Evolutionary conservation across 2,329 filamentous ascomycete genomes (phyloP).

Genomic region (Whalleya microplaca): DNA sequence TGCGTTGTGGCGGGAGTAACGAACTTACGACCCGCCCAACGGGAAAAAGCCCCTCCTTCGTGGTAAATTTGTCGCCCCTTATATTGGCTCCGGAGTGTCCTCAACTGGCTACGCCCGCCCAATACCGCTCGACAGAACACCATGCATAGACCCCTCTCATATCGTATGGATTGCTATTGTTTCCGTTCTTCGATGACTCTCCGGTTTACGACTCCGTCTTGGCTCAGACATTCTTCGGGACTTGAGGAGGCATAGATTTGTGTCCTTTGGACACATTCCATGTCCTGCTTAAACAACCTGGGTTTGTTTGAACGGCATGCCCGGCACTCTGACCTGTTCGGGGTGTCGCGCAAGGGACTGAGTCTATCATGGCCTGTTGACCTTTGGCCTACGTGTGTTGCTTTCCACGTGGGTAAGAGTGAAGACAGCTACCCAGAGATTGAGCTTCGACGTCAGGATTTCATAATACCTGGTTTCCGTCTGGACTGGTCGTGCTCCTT

Average conservation of each 20-base stretch:
- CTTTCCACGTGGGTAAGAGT: slow-evolving; percentile 1
- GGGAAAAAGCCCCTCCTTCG: slow-evolving; percentile 25
- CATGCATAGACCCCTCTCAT: slow-evolving; percentile 35
- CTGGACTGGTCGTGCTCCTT: slow-evolving; percentile 25
- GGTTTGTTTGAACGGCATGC: slow-evolving; percentile 45
- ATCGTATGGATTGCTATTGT: slow-evolving; percentile 41
- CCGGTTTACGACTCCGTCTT: slow-evolving; percentile 41
- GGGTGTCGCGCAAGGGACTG: slow-evolving; percentile 36
- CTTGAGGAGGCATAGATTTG: slow-evolving; percentile 27
- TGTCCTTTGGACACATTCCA: slow-evolving; percentile 19
- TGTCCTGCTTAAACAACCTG: slow-evolving; percentile 16
- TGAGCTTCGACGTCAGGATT: slow-evolving; percentile 9
- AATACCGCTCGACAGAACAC: slow-evolving; percentile 27
- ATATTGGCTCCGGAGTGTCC: slow-evolving; percentile 28
- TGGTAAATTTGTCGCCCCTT: slow-evolving; percentile 28
- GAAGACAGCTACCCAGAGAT: slow-evolving; percentile 18
- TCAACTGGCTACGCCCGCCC: slow-evolving; percentile 24
- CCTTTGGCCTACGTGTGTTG: neutral
- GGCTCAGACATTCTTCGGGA: slow-evolving; percentile 38
- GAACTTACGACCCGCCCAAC: slow-evolving; percentile 27
- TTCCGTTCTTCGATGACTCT: slow-evolving; percentile 45
- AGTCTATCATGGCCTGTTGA: slow-evolving; percentile 22
- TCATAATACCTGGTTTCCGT: neutral
- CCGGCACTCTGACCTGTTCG: slow-evolving; percentile 39
- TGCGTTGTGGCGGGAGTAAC: slow-evolving; percentile 32